Conservation (phyloP, 345 rosid genomes). For the Eucalyptus pauciflora region DNA sequence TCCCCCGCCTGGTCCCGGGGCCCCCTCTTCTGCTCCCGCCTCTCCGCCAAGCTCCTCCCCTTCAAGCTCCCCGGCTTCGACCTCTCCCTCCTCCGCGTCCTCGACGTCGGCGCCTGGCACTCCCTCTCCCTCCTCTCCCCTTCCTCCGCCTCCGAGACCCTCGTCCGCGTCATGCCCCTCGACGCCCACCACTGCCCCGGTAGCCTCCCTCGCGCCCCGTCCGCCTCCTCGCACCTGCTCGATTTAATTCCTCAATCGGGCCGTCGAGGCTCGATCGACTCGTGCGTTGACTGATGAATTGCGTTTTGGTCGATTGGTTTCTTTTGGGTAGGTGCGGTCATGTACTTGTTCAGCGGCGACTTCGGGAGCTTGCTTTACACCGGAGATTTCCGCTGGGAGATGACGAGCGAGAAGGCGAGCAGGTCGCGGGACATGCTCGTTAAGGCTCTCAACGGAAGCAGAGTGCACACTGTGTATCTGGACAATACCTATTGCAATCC, state of each 20-base stretch:
- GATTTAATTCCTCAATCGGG: neutral
- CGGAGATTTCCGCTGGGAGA: slow-evolving; percentile 74
- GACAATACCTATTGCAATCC: slow-evolving; percentile 82
- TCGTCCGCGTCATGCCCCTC: slow-evolving; percentile 40
- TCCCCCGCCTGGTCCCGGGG: slow-evolving; percentile 41
- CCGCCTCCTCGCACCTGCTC: neutral
- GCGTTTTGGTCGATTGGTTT: neutral
- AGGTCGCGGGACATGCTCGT: slow-evolving; percentile 20
- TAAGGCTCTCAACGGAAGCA: slow-evolving; percentile 23
- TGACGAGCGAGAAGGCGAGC: slow-evolving; percentile 7
- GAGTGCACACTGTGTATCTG: slow-evolving; percentile 42
- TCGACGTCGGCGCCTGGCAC: slow-evolving; percentile 45
- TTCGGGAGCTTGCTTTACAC: slow-evolving; percentile 70
- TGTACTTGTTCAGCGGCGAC: slow-evolving; percentile 68
- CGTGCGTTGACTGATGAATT: neutral
- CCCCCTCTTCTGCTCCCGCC: slow-evolving; percentile 69
- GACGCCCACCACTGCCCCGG: slow-evolving; percentile 80
- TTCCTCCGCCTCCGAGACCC: slow-evolving; percentile 18
- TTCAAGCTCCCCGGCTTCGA: slow-evolving; percentile 50
- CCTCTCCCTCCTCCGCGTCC: slow-evolving; percentile 51
- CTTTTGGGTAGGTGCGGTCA: slow-evolving; percentile 39
- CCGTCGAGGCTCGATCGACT: neutral
- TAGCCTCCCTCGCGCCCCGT: neutral
- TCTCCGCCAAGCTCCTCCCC: slow-evolving; percentile 66
- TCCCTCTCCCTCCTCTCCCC: slow-evolving; percentile 37